Evolutionary conservation across 2,329 filamentous ascomycete genomes (phyloP), one percentile per base, ranked within the genome.

Genomic region (Alternaria triticimaculans): DNA sequence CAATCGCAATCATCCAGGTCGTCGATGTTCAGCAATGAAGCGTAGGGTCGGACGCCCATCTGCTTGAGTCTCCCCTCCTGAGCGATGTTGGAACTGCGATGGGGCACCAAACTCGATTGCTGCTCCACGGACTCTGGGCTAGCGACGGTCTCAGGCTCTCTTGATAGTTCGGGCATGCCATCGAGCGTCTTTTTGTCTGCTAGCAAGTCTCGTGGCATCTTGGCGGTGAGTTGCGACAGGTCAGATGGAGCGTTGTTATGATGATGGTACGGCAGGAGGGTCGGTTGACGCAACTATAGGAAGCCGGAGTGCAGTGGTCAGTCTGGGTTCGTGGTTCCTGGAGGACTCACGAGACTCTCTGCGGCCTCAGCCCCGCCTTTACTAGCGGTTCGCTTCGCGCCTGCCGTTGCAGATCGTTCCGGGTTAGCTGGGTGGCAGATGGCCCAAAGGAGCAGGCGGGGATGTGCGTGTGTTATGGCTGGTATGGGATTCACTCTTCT

Each of bases 21-120:
- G 25, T 86, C 87, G 51, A 87, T 80, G 44, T 88, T 92, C 55
- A 97, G 85, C 26, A 91, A 87, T 56, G 92, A 88, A n/a, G 92
- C 87, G 72, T 92, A 91, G 25, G 93, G 89, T 73, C 92, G 87
- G 72, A 93, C 87, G 72, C 90, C 89, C 68, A 77, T 74, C 56
- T 73, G 77, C 58, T 71, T 73, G 66, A 73, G 74, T 18, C 69
- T 62, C 26, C 76, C 72, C 23, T 77, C 73, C 23, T 75, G 63
- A 5, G 75, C 62, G 30, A 70, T 65, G 45, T 66, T 69, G 21
- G 70, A 59, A 44, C 64, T 66, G 67, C 71, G 75, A 62, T 74
- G 67, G 9, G 73, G 67, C 53, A 68, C 62, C 18, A 72, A 63
- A 46, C 69, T 70, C 20, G 65, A 55, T 12, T 67, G 50, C 15